These are phyloP conservation scores for Exophiala viscosa DNA, from an alignment of 2,329 filamentous ascomycete genomes.

Conservation along the genomic window DNA sequence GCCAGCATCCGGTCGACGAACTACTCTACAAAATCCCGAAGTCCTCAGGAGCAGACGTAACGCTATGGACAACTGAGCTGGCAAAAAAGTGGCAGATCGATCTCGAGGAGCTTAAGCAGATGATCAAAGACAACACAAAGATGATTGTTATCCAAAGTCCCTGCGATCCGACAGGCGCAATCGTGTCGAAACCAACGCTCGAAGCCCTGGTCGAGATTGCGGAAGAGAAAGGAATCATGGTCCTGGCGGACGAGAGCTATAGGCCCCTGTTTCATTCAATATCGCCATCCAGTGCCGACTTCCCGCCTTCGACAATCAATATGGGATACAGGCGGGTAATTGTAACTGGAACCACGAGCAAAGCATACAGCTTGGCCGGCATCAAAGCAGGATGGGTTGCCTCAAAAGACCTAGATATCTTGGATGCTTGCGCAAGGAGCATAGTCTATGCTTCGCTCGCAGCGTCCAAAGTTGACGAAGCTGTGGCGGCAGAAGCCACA, in stretches of 20 bases:
- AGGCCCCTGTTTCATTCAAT: conserved; percentile 74
- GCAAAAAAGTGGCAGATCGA: conserved; percentile 65
- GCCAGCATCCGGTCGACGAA: conserved; percentile 82
- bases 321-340: conserved; percentile 69
- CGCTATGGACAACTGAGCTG: conserved; percentile 67
- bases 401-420: conserved; percentile 58
- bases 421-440: conserved; percentile 60
- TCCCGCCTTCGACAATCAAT: conserved; percentile 66
- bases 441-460: conserved; percentile 84
- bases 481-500: conserved; percentile 71
- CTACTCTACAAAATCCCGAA: conserved; percentile 74
- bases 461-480: conserved; percentile 77
- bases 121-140: conserved; percentile 52
- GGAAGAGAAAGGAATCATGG: conserved; percentile 57
- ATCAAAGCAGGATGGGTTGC: conserved; percentile 82
- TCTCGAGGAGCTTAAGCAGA: conserved; percentile 59
- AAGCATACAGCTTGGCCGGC: conserved; percentile 78
- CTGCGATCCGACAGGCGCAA: conserved; percentile 75
- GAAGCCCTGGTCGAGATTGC: conserved; percentile 62
- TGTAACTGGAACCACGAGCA: conserved; percentile 76
- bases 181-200: conserved; percentile 61
- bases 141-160: conserved; percentile 71
- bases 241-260: conserved; percentile 80
- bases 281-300: conserved; percentile 50
- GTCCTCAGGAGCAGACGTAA: conserved; percentile 71